phyloP scores from a whole-genome alignment of 331 rosid species.

The Malus hybrid region DNA sequence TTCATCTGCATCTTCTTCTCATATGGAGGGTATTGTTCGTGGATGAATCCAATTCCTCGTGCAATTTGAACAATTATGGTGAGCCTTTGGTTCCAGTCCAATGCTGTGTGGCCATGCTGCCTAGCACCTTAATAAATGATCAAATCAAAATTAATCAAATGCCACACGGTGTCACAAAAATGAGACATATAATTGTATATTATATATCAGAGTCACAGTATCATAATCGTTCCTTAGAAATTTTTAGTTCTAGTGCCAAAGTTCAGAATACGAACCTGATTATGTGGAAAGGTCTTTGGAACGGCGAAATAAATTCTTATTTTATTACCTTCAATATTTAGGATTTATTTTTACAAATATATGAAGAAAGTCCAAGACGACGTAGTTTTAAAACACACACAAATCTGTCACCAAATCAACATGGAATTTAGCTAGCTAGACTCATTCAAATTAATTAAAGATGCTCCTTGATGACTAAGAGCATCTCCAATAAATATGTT shows the following conservation, averaged over 20 bases:
- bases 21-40: constrained; percentile 1
- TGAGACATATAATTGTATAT: neutral
- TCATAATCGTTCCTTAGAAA: neutral
- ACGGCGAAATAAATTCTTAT: neutral
- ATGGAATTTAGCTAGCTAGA: too few relatives aligned
- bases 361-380: too few relatives aligned
- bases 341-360: too few relatives aligned
- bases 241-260: neutral
- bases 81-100: constrained; percentile 25
- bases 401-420: too few relatives aligned
- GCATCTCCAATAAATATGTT: too few relatives aligned
- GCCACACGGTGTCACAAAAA: neutral
- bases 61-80: constrained; percentile 10
- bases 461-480: too few relatives aligned
- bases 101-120: constrained; percentile 19
- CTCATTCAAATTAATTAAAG: too few relatives aligned
- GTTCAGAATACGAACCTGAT: neutral
- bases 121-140: constrained; percentile 7
- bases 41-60: constrained; percentile 11
- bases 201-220: neutral
- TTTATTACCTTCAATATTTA: too few relatives aligned
- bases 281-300: neutral
- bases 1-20: constrained; percentile 13
- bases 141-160: neutral
- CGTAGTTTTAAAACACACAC: too few relatives aligned